Base-by-base conservation (phyloP, 2,329 filamentous ascomycete species). In the Hansfordia pulvinata region DNA sequence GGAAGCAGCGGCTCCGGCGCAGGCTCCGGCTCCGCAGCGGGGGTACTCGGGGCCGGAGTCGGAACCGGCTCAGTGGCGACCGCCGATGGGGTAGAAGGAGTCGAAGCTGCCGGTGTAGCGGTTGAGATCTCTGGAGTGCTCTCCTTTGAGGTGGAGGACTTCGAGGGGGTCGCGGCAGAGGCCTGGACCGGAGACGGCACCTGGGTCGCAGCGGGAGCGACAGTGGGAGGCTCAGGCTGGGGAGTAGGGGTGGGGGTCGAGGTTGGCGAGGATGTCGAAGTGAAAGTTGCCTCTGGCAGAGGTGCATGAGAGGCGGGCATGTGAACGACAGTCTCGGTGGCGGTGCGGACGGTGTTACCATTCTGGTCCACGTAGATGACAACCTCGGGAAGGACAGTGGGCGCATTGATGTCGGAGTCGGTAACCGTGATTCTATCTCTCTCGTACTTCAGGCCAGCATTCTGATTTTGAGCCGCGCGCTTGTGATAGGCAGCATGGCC, bases 331-430 rank as follows among this genome's bases (percentile, higher is more conserved):
- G 42, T 44, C 26, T 56, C 49, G 9, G 49, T 58, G 11, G 44
- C 41, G 6, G 56, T 64, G 20, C 53, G 57, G 33, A 72, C 36
- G 3, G 60, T 53, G n/a, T 60, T 54, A 29, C 70, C 69, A 30
- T 62, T 45, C 35, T 64, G 50, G 41, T 80, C 61, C 23, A 77
- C 67, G 48, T 67, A 77, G 39, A 78, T 60, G 16, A 73, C 58
- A 26, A 65, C 54, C 31, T 64, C 53, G 5, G 59, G 54, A 8
- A 55, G 37, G 20, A 60, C 52, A 20, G 57, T 61, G 9, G 56
- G 46, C 17, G 43, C 43, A 23, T 52, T 48, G 24, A 55, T 38
- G 8, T 47, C 40, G 8, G 49, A 41, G 33, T 55, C 48, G 4
- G 50, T 50, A n/a, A 54, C 37, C 4, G 54, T 53, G 23, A 49